These are phyloP conservation scores for Globisporangium paroecandrum DNA, from an alignment of 352 stramenopile genomes.

Conservation along the genomic window DNA sequence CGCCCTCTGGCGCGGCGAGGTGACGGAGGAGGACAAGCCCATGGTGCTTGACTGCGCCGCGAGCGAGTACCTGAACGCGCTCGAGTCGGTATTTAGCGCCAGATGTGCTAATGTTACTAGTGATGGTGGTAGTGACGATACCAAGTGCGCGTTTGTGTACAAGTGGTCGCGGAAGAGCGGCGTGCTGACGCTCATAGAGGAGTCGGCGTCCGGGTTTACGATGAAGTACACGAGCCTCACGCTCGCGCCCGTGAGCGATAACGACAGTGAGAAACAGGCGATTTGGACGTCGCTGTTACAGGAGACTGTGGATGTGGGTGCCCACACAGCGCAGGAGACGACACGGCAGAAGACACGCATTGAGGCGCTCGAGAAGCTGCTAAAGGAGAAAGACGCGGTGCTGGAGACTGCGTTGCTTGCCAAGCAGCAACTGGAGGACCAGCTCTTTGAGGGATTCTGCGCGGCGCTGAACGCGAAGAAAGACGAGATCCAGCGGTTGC, in stretches of 20 bases:
- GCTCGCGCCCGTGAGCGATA: constrained; percentile 17
- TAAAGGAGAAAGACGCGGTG: constrained; percentile 42
- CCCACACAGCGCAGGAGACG: constrained; percentile 11
- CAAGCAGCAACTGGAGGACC: constrained; percentile 45
- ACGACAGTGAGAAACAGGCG: constrained; percentile 6
- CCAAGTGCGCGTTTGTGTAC: constrained; percentile 26
- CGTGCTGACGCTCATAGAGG: constrained; percentile 52
- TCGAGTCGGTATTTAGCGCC: constrained; percentile 17
- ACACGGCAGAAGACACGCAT: constrained; percentile 23
- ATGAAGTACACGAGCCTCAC: constrained; percentile 52
- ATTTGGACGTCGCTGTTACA: constrained; percentile 34
- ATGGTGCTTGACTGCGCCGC: constrained; percentile 39
- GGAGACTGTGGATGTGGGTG: constrained; percentile 21
- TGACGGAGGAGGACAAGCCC: constrained; percentile 37
- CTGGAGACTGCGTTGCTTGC: constrained; percentile 36
- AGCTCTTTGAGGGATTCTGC: constrained; percentile 43
- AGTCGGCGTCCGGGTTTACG: constrained; percentile 25
- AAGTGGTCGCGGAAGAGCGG: constrained; percentile 34
- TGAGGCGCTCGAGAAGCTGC: constrained; percentile 27
- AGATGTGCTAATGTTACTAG: constrained; percentile 1
- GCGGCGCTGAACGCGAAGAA: constrained; percentile 61
- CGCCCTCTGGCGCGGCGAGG: constrained; percentile 27
- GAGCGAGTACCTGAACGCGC: constrained; percentile 28
- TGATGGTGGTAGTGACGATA: too few relatives aligned
- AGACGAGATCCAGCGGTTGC: constrained; percentile 46